Evolutionary conservation across 1,284 basidiomycete genomes (phyloP).

Genomic region (Sphagnurus paluster): DNA sequence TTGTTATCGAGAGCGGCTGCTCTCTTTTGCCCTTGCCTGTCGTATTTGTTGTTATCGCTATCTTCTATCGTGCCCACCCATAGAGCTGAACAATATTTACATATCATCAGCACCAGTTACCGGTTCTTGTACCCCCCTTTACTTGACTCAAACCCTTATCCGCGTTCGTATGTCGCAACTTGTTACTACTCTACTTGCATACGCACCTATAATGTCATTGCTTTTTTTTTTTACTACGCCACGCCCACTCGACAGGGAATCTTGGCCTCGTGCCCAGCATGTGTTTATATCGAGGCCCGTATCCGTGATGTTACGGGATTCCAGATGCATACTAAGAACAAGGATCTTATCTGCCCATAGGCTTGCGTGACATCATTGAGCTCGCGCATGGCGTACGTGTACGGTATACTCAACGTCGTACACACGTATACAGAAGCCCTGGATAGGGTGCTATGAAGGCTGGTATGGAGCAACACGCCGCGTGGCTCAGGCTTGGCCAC

Average conservation of each 20-base stretch:
- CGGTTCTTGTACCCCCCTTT: slow-evolving; percentile 19
- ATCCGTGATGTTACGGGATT: too few species aligned
- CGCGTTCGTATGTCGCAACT: slow-evolving; percentile 15
- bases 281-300: too few species aligned
- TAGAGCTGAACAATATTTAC: slow-evolving; percentile 23
- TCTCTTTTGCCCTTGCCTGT: slow-evolving; percentile 15
- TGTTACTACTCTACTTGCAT: too few species aligned
- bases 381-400: too few species aligned
- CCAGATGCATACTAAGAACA: too few species aligned
- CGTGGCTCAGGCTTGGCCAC: too few species aligned
- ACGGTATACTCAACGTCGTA: too few species aligned
- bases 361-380: too few species aligned
- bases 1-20: slow-evolving; percentile 17
- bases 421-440: too few species aligned
- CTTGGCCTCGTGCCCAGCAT: slow-evolving; percentile 17
- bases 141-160: slow-evolving; percentile 14
- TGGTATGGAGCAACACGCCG: too few species aligned
- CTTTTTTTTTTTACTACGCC: slow-evolving; percentile 3
- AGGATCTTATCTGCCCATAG: too few species aligned
- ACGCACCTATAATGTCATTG: slow-evolving; percentile 18
- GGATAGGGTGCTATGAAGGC: too few species aligned
- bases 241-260: not conserved
- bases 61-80: slow-evolving; percentile 17
- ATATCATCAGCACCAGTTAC: slow-evolving; percentile 15
- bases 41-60: slow-evolving; percentile 16